phyloP scores from a whole-genome alignment of 2,329 filamentous ascomycete species.

The Canariomyces notabilis region DNA sequence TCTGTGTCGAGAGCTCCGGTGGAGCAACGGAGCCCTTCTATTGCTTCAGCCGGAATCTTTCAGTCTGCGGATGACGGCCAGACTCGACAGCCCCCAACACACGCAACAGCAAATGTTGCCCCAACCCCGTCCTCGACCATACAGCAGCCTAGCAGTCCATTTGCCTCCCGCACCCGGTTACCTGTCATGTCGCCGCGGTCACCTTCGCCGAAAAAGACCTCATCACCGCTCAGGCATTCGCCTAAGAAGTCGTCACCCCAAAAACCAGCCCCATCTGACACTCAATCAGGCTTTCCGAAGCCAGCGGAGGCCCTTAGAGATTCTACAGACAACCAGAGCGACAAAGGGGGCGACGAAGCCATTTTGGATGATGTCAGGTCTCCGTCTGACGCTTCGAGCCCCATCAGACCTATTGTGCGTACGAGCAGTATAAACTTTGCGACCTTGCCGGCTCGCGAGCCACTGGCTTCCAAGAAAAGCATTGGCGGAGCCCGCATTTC shows the following conservation, averaged over 20 bases:
- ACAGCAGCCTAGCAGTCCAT: conserved; percentile 17
- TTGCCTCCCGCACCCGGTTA: conserved; percentile 11
- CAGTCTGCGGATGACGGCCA: conserved; percentile 44
- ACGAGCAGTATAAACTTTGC: conserved; percentile 97
- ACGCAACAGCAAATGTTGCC: conserved; percentile 7
- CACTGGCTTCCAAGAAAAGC: conserved; percentile 77
- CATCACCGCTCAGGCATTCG: conserved; percentile 18
- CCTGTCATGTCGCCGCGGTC: conserved; percentile 21
- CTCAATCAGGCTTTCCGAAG: conserved; percentile 15
- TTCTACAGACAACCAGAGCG: not conserved
- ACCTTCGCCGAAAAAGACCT: conserved; percentile 24
- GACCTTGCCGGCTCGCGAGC: conserved; percentile 84
- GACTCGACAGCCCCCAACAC: conserved; percentile 24
- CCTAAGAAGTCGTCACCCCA: conserved; percentile 17
- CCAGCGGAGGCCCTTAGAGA: conserved; percentile 10
- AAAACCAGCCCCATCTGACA: conserved; percentile 7
- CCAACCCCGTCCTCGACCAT: conserved; percentile 13
- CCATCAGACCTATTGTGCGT: conserved; percentile 66
- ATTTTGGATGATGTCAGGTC: conserved; percentile 40
- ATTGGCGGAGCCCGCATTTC: conserved; percentile 63
- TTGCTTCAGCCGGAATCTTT: conserved; percentile 35
- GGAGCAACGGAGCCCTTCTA: conserved; percentile 25
- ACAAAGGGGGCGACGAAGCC: conserved; percentile 27
- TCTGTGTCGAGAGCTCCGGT: conserved; percentile 13
- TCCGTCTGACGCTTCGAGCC: conserved; percentile 66